Evolutionary conservation across 2,329 filamentous ascomycete genomes (phyloP).

Genomic region (Diaporthe eres): DNA sequence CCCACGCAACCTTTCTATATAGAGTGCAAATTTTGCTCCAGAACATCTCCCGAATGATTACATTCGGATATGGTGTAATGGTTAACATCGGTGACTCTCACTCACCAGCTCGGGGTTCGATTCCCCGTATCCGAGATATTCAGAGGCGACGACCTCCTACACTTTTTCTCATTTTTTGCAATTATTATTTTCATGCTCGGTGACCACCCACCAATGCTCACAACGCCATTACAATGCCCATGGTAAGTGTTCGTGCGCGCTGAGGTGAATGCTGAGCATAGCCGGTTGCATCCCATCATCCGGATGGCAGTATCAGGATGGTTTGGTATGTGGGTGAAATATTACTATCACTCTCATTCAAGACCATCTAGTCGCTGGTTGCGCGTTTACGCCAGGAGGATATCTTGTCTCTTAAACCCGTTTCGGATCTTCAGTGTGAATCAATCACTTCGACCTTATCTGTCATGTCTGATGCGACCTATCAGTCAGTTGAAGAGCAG

Average conservation of each 20-base stretch:
- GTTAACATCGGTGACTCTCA: constrained; percentile 41
- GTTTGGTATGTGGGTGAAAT: no score
- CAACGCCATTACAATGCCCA: neutral
- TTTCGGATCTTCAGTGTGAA: no score
- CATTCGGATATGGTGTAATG: constrained; percentile 41
- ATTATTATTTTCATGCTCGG: neutral
- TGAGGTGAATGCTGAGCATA: neutral
- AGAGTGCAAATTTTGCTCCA: neutral
- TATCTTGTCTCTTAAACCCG: no score
- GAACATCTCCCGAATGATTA: constrained; percentile 23
- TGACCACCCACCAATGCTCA: neutral
- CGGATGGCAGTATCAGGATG: no score
- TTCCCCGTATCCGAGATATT: constrained; percentile 40
- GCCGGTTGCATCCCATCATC: no score
- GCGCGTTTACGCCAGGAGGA: no score
- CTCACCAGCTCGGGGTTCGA: constrained; percentile 41
- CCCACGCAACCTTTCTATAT: rapidly evolving
- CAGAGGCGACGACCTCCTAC: neutral
- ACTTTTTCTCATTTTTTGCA: neutral
- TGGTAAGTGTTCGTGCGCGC: neutral
- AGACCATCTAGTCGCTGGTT: no score
- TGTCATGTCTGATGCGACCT: no score
- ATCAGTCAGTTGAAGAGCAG: no score
- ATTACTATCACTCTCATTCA: no score
- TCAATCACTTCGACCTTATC: no score